A percentile compares a stretch with the other conserved stretches of the same genome.
Conservation (phyloP, 495 filamentous ascomycete species). For the Aspergillus campestris region DNA sequence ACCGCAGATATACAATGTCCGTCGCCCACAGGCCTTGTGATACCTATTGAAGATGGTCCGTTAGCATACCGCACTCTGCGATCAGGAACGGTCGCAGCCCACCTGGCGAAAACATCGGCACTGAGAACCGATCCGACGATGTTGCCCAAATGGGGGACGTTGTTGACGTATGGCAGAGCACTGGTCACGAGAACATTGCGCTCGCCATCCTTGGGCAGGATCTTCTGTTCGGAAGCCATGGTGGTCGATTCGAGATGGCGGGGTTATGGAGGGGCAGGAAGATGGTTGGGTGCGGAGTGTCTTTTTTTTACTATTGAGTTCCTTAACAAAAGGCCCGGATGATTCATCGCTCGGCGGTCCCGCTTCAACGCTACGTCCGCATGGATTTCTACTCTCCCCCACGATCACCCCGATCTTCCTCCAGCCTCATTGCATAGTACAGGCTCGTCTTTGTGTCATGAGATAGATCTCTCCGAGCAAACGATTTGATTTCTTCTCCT, state of each 20-base stretch:
- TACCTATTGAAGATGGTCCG: conserved; percentile 45
- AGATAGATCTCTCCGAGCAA: too few species aligned
- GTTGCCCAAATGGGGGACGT: conserved; percentile 92
- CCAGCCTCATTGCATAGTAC: not conserved
- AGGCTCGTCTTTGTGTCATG: not conserved
- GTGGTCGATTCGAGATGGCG: conserved; percentile 14
- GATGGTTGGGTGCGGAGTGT: conserved; percentile 9
- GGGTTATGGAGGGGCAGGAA: conserved; percentile 24
- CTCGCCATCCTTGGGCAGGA: conserved; percentile 36
- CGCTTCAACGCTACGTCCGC: too few species aligned
- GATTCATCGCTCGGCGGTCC: conserved; percentile 10
- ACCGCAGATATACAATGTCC: conserved; percentile 47
- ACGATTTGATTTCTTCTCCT: not conserved
- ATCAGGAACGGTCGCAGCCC: conserved; percentile 5
- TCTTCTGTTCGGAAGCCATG: conserved; percentile 25
- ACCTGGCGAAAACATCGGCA: conserved; percentile 69
- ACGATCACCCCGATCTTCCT: not conserved
- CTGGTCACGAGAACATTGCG: conserved; percentile 45
- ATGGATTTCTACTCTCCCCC: not conserved
- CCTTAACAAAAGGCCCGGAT: conserved; percentile 10
- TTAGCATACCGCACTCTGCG: conserved; percentile 3
- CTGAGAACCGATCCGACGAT: conserved; percentile 83
- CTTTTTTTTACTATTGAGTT: conserved; percentile 7
- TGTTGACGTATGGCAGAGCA: conserved; percentile 86
- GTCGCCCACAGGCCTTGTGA: conserved; percentile 58